A percentile compares a stretch with the other conserved stretches of the same genome.
phyloP scores from a whole-genome alignment of 495 filamentous ascomycete species.

The Hypomontagnella submonticulosa region DNA sequence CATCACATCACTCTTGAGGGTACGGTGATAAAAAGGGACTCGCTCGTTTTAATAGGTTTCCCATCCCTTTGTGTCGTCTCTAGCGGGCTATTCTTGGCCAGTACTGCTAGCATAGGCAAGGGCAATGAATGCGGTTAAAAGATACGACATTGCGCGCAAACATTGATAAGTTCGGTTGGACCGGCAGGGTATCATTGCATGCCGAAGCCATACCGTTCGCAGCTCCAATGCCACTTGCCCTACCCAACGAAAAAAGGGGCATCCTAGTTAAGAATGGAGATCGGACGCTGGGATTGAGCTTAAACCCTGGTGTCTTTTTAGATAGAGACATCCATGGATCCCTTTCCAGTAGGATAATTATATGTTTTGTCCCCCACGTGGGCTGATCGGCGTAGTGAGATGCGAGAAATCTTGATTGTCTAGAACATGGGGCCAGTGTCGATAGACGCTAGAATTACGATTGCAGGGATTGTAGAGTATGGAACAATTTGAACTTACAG shows the following conservation, averaged over 20 bases:
- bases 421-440: not conserved
- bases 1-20: slow-evolving; percentile 5
- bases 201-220: not conserved
- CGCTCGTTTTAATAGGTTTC: slow-evolving; percentile 23
- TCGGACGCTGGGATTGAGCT: too few relatives aligned
- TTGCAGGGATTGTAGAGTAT: too few relatives aligned
- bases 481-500: too few relatives aligned
- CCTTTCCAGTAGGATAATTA: too few relatives aligned
- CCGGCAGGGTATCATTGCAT: slow-evolving; percentile 21
- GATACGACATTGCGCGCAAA: slow-evolving; percentile 7
- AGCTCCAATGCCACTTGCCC: slow-evolving; percentile 8
- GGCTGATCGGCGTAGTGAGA: slow-evolving; percentile 1
- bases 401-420: not conserved
- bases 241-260: slow-evolving; percentile 14
- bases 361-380: not conserved
- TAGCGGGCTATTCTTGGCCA: slow-evolving; percentile 5
- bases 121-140: slow-evolving; percentile 13
- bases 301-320: not conserved
- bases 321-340: too few relatives aligned
- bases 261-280: slow-evolving; percentile 8
- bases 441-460: too few relatives aligned
- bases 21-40: slow-evolving; percentile 6
- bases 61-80: slow-evolving; percentile 10
- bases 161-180: not conserved
- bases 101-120: slow-evolving; percentile 1